phyloP scores from a whole-genome alignment of 495 filamentous ascomycete species.

The Penicillium coprophilum region DNA sequence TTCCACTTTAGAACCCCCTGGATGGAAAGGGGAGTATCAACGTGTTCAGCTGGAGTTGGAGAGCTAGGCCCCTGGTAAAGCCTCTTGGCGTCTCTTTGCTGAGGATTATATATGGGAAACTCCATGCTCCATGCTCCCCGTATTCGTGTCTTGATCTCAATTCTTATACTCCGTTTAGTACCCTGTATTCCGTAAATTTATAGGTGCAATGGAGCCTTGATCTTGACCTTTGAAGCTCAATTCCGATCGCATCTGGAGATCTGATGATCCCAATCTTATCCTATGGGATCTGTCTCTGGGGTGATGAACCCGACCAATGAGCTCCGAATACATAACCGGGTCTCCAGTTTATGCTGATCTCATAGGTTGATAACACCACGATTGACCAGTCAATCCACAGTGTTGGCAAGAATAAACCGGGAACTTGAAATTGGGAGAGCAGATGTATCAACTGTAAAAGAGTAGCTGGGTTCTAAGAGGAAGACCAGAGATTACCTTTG shows the following conservation, averaged over 20 bases:
- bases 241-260: conserved; percentile 11
- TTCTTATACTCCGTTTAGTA: no score
- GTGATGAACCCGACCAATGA: conserved; percentile 4
- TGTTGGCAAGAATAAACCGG: background rate
- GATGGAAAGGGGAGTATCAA: background rate
- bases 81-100: conserved; percentile 1
- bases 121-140: background rate
- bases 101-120: background rate
- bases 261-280: conserved; percentile 11
- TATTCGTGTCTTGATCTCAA: no score
- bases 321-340: background rate
- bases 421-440: background rate
- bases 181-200: background rate
- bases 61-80: background rate
- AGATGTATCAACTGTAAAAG: background rate
- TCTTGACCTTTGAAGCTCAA: conserved; percentile 8
- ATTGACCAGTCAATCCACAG: background rate
- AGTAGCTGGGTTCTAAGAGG: background rate
- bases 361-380: background rate
- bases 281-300: conserved; percentile 1
- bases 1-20: background rate
- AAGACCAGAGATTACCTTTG: background rate
- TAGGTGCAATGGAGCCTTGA: background rate
- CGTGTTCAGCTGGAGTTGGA: background rate
- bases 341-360: background rate